Base-by-base conservation (phyloP, 2,329 filamentous ascomycete genomes). In the Gyromitra esculenta region DNA sequence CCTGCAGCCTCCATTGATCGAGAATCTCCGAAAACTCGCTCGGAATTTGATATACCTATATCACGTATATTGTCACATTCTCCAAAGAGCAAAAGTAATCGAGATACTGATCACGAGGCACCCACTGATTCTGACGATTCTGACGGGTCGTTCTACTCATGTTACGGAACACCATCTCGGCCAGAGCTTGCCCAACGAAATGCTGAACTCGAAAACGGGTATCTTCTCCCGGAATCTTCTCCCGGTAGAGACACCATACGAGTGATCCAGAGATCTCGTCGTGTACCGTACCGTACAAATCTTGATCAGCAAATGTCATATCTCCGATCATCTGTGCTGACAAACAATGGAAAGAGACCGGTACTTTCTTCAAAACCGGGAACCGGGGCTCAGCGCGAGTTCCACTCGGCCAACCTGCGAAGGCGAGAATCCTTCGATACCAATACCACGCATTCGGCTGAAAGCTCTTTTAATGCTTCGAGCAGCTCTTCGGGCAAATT, bases 391-490 rank as follows among this genome's bases (percentile, higher is more conserved):
- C 43, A 18, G 1, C 56, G 56, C 9, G 54, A 37, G 48, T 39
- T 59, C 13, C 6, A 50, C 35, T 69, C 54, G 39, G 25, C 5
- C 6, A 59, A 48, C 48, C 60, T 50, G 13, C 41, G 31, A 48
- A 13, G 13, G 3, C 67, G 43, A 15, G 8, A 6, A 15, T 43
- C 68, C 6, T 59, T 66, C 52, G 31, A 25, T 9, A 70, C 64
- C 11, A 56, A 25, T 18, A 59, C 25, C 5, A 62, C 39, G 0
- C 25, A 15, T 18, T 76, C 68, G 7, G 60, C 60, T 4, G 56
- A 65, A 15, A 76, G 73, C 41, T 76, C 73, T 1, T 77, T 69
- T 48, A 56, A 60, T 45, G 35, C 57, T 43, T 65, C 71, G 35
- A 54, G 56, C 3, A 54, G 59, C 35, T 70, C 56, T 9, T 60